Base-by-base conservation (phyloP, 192 early-diverging fungal genomes). In the Coemansia sp. region DNA sequence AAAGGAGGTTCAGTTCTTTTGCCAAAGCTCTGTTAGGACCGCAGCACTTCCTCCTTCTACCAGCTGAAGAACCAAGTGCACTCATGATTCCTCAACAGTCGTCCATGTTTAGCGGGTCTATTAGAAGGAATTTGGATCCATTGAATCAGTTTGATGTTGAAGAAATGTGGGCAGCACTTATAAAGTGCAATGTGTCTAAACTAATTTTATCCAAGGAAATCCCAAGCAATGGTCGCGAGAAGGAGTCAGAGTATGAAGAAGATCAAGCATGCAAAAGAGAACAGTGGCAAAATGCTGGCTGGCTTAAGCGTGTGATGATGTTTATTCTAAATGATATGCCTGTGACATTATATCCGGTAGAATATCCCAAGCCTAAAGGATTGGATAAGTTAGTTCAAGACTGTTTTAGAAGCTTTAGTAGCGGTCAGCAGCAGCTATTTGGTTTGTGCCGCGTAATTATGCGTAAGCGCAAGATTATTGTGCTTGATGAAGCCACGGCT, bases 401-500 rank as follows among this genome's bases (percentile, higher is more conserved):
- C 0, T 48, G 21, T 19, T 48, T 48, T 48, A 8, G 46, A 9
- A 8, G 46, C 9, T 5, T 21, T 39, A 75, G 75, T 32, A 57
- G 62, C 25, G 78, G 90, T 2, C 89, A 91, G 68, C 76, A 81
- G 41, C 90, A 91, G 77, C 74, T 91, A 15, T 70, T 91, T 61
- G 84, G 80, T 44, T 74, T 91, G 27, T 89, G 88, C 6, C 79
- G 89, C 4, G 77, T 87, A 36, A 65, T 91, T 27, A 70, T 92
- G 51, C 50, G 72, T 45, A 77, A 77, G 59, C 87, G 87, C 32
- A 68, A 77, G 8, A 76, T 91, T 27, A 59, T 91, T 23, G 67
- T 90, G 0, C 72, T 92, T 50, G 90, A 91, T 59, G 90, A 92
- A 57, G 91, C 91, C 2, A 92, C 90, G 5, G 82, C 90, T 0